Percentiles rank a stretch among this genome's conserved stretches.
Conservation (phyloP, 495 filamentous ascomycete genomes). For the Annulohypoxylon bovei region DNA sequence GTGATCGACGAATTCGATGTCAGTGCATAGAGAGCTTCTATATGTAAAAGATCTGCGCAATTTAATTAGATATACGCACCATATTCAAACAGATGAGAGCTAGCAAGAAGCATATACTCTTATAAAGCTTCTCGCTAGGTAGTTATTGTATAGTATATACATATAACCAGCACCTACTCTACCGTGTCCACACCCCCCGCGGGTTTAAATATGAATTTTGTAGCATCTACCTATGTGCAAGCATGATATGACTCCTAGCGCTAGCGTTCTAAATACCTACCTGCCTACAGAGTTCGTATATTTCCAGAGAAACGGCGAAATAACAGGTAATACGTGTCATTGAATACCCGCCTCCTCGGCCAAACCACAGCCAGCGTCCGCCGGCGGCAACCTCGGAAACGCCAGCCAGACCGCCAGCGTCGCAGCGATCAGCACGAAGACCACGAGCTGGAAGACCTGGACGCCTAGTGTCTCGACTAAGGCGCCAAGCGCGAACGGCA, state of each 20-base stretch:
- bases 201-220: no score
- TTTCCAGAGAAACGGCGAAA: not conserved
- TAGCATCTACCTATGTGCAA: not conserved
- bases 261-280: not conserved
- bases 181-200: no score
- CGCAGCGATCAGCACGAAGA: constrained; percentile 64
- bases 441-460: constrained; percentile 71
- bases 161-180: not conserved
- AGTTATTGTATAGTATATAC: not conserved
- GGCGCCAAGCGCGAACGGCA: constrained; percentile 78
- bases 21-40: constrained; percentile 51
- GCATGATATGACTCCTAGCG: not conserved
- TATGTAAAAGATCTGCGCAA: not conserved
- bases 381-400: constrained; percentile 32
- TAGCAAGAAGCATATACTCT: not conserved
- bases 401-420: constrained; percentile 58
- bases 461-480: constrained; percentile 77
- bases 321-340: not conserved
- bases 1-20: constrained; percentile 63
- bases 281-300: not conserved
- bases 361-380: no score
- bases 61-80: not conserved
- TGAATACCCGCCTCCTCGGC: not conserved
- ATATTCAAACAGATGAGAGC: no score
- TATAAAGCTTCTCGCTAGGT: no score